Percentiles rank a stretch among this genome's conserved stretches.
phyloP scores from a whole-genome alignment of 2,329 filamentous ascomycete genomes.

The Plenodomus lindquistii region DNA sequence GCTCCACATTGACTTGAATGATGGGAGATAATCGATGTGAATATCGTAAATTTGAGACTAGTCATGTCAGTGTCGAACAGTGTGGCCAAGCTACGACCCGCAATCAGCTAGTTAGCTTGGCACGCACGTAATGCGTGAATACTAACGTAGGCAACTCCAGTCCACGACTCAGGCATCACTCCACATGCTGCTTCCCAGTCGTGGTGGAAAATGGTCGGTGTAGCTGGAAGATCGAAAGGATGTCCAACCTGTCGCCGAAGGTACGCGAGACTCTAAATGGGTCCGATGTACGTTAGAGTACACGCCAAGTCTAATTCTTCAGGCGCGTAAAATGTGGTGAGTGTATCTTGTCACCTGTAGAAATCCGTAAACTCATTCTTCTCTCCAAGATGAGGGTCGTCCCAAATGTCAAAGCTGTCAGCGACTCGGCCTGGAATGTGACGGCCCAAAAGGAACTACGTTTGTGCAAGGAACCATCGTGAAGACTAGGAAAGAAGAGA shows the following conservation, averaged over 20 bases:
- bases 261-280: background rate
- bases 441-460: constrained; percentile 24
- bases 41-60: too few relatives aligned
- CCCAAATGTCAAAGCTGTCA: constrained; percentile 32
- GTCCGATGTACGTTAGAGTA: too few relatives aligned
- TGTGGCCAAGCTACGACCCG: too few relatives aligned
- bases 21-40: too few relatives aligned
- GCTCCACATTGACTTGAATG: too few relatives aligned
- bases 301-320: too few relatives aligned
- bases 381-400: constrained; percentile 29
- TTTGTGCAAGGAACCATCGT: constrained; percentile 34
- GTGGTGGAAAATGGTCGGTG: constrained; percentile 30
- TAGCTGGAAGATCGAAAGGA: constrained; percentile 37
- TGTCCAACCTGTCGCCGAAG: constrained; percentile 36
- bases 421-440: constrained; percentile 26
- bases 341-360: constrained; percentile 4
- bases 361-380: constrained; percentile 5
- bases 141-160: too few relatives aligned
- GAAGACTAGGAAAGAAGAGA: constrained; percentile 25
- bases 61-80: too few relatives aligned
- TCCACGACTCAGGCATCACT: too few relatives aligned
- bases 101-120: too few relatives aligned
- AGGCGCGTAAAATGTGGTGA: constrained; percentile 37
- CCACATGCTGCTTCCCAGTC: too few relatives aligned
- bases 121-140: too few relatives aligned